A percentile compares a stretch with the other conserved stretches of the same genome.
Evolutionary conservation across 2,329 filamentous ascomycete species (phyloP).

Genomic region (Davidsoniella neocaledoniae): DNA sequence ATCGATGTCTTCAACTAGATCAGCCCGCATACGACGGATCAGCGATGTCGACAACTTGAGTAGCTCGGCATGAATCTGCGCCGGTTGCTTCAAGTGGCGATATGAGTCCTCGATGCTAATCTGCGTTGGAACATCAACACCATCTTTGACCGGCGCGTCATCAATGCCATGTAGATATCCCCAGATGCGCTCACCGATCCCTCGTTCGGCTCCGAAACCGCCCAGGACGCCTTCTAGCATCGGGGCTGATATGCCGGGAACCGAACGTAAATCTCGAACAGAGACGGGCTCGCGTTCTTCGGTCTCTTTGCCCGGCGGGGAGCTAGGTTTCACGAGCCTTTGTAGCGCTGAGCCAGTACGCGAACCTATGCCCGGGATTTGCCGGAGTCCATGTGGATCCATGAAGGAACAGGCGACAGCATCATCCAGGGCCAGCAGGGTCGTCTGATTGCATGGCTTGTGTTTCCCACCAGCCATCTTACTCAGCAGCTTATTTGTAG

Average conservation of each 20-base stretch:
- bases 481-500: slow-evolving; percentile 70
- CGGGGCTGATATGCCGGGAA: slow-evolving; percentile 44
- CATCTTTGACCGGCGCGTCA: slow-evolving; percentile 52
- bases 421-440: slow-evolving; percentile 50
- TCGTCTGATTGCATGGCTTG: slow-evolving; percentile 80
- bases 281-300: background rate
- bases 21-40: slow-evolving; percentile 59
- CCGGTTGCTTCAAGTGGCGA: slow-evolving; percentile 41
- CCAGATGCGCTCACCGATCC: slow-evolving; percentile 61
- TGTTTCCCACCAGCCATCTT: slow-evolving; percentile 73
- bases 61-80: slow-evolving; percentile 51
- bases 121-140: slow-evolving; percentile 58
- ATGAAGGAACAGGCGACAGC: slow-evolving; percentile 49
- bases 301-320: too few species aligned
- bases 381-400: slow-evolving; percentile 57
- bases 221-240: slow-evolving; percentile 51
- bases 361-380: slow-evolving; percentile 72
- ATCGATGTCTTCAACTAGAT: slow-evolving; percentile 40
- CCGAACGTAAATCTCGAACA: slow-evolving; percentile 16
- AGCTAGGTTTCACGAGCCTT: slow-evolving; percentile 13
- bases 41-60: slow-evolving; percentile 51
- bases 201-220: slow-evolving; percentile 52
- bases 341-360: slow-evolving; percentile 43
- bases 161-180: slow-evolving; percentile 68
- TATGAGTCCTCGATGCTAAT: slow-evolving; percentile 96